Conservation (phyloP, 2,329 filamentous ascomycete genomes). For the Acarospora socialis region DNA sequence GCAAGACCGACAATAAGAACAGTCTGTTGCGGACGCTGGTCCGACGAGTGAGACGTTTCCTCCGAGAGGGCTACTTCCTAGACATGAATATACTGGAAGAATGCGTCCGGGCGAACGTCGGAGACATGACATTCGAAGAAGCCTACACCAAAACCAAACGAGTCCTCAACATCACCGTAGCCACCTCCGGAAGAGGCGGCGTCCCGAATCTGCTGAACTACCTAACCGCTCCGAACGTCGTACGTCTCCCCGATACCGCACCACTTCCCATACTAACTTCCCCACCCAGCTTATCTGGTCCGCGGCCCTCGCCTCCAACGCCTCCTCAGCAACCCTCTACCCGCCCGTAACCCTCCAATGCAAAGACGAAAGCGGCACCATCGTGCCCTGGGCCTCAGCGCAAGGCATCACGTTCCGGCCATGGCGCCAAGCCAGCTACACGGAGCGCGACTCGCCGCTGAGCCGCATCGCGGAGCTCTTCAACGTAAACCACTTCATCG, state of each 20-base stretch:
- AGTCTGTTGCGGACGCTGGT: conserved; percentile 39
- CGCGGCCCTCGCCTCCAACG: conserved; percentile 28
- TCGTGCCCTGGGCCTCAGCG: conserved; percentile 57
- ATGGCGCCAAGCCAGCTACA: conserved; percentile 51
- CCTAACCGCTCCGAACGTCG: conserved; percentile 81
- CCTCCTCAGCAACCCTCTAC: conserved; percentile 46
- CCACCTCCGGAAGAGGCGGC: conserved; percentile 57
- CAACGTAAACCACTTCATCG: conserved; percentile 90
- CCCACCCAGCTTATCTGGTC: conserved; percentile 44
- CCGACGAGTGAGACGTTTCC: conserved; percentile 54
- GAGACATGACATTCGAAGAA: conserved; percentile 84
- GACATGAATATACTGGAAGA: conserved; percentile 71
- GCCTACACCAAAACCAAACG: conserved; percentile 75
- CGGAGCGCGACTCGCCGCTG: conserved; percentile 52
- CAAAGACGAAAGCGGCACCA: conserved; percentile 58
- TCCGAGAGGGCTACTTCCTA: conserved; percentile 66
- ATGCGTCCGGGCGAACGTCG: conserved; percentile 71
- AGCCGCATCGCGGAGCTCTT: conserved; percentile 66
- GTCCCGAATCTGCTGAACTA: conserved; percentile 82
- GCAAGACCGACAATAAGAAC: conserved; percentile 20
- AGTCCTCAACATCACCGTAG: conserved; percentile 82
- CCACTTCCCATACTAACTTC: conserved; percentile 3
- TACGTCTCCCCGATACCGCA: conserved; percentile 34
- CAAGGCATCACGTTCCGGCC: conserved; percentile 48
- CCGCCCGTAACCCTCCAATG: conserved; percentile 56